phyloP scores from a whole-genome alignment of 495 filamentous ascomycete genomes.

The Trichoderma reesei region DNA sequence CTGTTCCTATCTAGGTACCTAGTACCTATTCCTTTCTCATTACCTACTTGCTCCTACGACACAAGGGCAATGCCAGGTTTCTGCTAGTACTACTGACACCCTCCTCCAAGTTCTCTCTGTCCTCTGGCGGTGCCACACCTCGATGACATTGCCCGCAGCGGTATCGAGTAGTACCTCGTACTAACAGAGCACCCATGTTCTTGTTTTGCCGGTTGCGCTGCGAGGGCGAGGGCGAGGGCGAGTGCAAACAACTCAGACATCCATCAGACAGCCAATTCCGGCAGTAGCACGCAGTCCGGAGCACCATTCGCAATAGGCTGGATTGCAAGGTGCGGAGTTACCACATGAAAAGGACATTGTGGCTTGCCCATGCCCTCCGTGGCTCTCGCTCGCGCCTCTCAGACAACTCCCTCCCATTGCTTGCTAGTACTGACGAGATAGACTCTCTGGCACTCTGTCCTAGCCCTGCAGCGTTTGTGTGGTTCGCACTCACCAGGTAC shows the following conservation, averaged over 20 bases:
- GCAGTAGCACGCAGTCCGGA: not conserved
- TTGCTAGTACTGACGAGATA: too few relatives aligned
- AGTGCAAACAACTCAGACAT: too few relatives aligned
- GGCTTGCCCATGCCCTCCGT: not conserved
- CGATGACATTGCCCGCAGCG: too few relatives aligned
- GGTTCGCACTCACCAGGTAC: too few relatives aligned
- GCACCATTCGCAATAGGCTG: not conserved
- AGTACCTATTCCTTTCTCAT: not conserved
- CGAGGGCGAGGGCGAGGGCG: not conserved
- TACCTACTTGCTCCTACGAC: not conserved
- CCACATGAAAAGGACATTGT: not conserved
- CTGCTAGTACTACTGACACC: constrained; percentile 4
- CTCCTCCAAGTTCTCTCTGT: not conserved
- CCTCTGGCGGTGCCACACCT: not conserved
- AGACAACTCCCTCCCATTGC: not conserved
- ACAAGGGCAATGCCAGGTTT: too few relatives aligned
- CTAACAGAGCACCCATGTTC: not conserved
- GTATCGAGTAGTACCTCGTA: too few relatives aligned
- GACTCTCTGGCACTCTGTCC: too few relatives aligned
- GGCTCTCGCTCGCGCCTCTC: not conserved
- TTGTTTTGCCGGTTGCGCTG: not conserved
- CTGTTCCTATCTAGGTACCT: not conserved
- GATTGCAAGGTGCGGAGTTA: constrained; percentile 1
- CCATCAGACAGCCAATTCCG: not conserved
- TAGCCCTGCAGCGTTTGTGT: too few relatives aligned